A percentile compares a stretch with the other conserved stretches of the same genome.
Evolutionary conservation across 139 green algal genomes (phyloP).

Genomic region (Coelastrella sp.): DNA sequence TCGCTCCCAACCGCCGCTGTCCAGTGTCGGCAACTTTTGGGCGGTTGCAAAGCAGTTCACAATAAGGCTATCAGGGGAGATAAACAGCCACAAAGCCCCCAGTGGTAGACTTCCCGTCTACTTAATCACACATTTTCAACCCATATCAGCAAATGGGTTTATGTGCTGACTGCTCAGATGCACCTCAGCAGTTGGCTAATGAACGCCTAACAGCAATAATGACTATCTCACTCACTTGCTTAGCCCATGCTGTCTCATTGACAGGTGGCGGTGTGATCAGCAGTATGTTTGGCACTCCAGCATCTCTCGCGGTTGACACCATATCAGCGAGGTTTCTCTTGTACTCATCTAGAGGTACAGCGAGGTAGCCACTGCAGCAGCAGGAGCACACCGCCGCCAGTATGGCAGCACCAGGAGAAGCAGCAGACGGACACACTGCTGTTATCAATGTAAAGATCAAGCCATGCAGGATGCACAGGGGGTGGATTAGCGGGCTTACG

Average conservation of each 20-base stretch:
- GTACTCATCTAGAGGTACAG: constrained; percentile 90
- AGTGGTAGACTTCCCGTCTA: no score
- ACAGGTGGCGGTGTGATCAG: constrained; percentile 86
- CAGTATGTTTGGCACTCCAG: constrained; percentile 66
- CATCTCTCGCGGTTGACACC: constrained; percentile 55
- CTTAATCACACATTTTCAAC: no score
- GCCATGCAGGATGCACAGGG: background rate
- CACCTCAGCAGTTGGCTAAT: no score
- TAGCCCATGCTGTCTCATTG: constrained; percentile 62
- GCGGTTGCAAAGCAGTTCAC: no score
- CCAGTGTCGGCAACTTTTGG: background rate
- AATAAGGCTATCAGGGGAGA: no score
- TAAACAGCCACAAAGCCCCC: no score
- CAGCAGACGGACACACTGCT: background rate
- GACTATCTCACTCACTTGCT: constrained; percentile 43
- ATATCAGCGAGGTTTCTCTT: constrained; percentile 70
- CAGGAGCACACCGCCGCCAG: background rate
- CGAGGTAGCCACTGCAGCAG: constrained; percentile 64
- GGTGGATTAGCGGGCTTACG: no score
- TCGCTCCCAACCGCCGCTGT: background rate
- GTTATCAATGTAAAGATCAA: background rate
- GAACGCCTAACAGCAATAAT: no score
- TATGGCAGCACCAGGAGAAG: background rate
- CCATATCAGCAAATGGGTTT: no score
- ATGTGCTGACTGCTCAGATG: no score